Conservation (phyloP, 73 alveolate species). For the Durusdinium trenchii region DNA sequence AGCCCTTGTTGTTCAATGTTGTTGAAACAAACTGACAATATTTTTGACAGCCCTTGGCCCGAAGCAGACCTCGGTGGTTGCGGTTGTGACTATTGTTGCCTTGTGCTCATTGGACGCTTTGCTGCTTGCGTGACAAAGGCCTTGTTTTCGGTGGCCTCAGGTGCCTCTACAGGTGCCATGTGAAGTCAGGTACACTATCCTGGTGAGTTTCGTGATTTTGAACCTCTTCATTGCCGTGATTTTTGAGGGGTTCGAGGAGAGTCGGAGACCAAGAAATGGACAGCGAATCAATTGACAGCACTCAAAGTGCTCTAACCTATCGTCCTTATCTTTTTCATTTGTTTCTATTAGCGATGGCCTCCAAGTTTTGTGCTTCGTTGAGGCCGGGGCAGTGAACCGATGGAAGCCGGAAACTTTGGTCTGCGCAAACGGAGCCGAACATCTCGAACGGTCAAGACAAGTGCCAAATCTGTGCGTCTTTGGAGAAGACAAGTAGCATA, state of each 20-base stretch:
- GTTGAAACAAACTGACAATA: too few species aligned
- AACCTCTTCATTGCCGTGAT: conserved; percentile 97
- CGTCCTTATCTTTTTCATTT: background rate
- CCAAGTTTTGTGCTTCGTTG: too few species aligned
- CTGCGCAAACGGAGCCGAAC: too few species aligned
- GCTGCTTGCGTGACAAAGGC: background rate
- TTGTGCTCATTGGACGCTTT: background rate
- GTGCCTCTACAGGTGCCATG: background rate
- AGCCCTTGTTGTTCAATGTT: too few species aligned
- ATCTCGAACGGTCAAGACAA: too few species aligned
- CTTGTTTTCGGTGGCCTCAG: too few species aligned
- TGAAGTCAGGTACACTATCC: conserved; percentile 80
- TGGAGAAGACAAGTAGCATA: too few species aligned
- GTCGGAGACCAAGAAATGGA: background rate
- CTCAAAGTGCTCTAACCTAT: background rate
- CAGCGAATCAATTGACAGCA: background rate
- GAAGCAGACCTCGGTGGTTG: too few species aligned
- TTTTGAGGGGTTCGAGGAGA: conserved; percentile 96
- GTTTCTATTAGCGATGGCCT: too few species aligned
- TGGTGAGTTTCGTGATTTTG: conserved; percentile 96
- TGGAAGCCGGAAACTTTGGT: conserved; percentile 55
- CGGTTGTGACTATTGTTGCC: too few species aligned
- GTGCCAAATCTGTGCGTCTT: too few species aligned
- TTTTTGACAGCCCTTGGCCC: too few species aligned
- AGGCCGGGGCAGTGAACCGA: conserved; percentile 92